Base-by-base conservation (phyloP, 2,329 filamentous ascomycete genomes). In the Pyrenophora graminea region DNA sequence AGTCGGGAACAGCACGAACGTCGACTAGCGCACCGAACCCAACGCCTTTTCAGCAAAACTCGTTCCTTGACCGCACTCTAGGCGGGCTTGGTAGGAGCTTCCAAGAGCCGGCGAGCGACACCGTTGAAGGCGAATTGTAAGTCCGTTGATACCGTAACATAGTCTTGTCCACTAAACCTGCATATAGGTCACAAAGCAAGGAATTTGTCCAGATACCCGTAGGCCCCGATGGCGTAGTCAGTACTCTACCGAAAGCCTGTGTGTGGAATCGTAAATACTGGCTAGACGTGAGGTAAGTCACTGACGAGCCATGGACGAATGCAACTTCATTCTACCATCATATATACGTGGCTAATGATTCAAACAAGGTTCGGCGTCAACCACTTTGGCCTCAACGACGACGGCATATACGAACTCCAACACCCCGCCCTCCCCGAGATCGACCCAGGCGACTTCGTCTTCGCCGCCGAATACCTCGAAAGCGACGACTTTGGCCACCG, bases 401-500 rank as follows among this genome's bases (percentile, higher is more conserved):
- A 56, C 1, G 57, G 56, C 1, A 56, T 56, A 0, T 67, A 55
- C 53, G 48, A 52, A 13, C 52, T 68, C 4, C 19, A 45, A 1
- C 53, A 65, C 15, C 65, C 64, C 0, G 37, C 39, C 5, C 57
- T 71, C 1, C 2, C 3, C 1, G 17, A 53, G 1, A 59, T 70
- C 12, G 12, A 55, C 0, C 58, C 62, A 1, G 55, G 45, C 0
- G 58, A 66, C n/a, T 72, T 72, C 38, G 13, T 44, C 2, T 55
- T 56, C 8, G 55, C 59, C 0, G 68, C 65, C 1, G 61, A 71
- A n/a, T 72, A 46, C 23, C 48, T 71, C 1, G 56, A 55, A 34
- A 58, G 48, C 6, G 63, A 52, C 1, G 49, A 57, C 2, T 70
- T 70, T 19, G 68, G 68, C 1, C 19, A 39, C 12, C 40, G 51